phyloP scores from a whole-genome alignment of 2,329 filamentous ascomycete genomes.

The Colletotrichum sp. region DNA sequence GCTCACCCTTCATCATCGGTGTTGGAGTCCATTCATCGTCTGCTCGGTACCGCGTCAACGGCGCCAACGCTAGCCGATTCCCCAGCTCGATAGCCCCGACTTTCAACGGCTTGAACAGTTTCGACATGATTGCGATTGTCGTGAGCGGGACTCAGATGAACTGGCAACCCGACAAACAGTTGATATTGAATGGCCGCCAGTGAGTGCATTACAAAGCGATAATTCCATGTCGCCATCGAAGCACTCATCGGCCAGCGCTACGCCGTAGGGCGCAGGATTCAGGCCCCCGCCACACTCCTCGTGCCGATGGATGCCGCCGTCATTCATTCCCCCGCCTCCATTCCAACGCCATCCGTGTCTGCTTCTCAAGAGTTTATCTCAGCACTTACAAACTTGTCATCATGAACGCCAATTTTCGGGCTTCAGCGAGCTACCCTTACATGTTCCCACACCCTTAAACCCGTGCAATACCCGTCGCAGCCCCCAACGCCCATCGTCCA shows the following conservation, averaged over 20 bases:
- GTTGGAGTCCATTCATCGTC: constrained; percentile 24
- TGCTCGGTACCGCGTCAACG: constrained; percentile 25
- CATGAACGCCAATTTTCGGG: not conserved
- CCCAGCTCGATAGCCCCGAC: constrained; percentile 22
- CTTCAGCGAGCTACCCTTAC: not conserved
- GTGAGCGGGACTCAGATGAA: rapidly evolving
- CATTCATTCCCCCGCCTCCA: not conserved
- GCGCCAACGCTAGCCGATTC: constrained; percentile 24
- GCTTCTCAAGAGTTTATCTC: not conserved
- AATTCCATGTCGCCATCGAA: not conserved
- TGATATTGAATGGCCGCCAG: not conserved
- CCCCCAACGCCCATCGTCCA: not conserved
- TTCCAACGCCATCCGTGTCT: not conserved
- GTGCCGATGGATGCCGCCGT: not conserved
- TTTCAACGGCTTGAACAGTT: constrained; percentile 18
- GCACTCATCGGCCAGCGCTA: not conserved
- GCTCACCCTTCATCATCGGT: constrained; percentile 20
- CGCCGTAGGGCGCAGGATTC: not conserved
- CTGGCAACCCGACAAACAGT: rapidly evolving
- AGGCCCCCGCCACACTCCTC: not conserved
- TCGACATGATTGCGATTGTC: constrained; percentile 9
- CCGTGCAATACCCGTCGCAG: not conserved
- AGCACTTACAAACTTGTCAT: not conserved
- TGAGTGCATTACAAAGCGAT: not conserved
- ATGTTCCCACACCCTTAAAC: not conserved